Evolutionary conservation across 805 yeast genomes (phyloP), one percentile per base, ranked within the genome.

Genomic region (Saccharomycopsis sp.): DNA sequence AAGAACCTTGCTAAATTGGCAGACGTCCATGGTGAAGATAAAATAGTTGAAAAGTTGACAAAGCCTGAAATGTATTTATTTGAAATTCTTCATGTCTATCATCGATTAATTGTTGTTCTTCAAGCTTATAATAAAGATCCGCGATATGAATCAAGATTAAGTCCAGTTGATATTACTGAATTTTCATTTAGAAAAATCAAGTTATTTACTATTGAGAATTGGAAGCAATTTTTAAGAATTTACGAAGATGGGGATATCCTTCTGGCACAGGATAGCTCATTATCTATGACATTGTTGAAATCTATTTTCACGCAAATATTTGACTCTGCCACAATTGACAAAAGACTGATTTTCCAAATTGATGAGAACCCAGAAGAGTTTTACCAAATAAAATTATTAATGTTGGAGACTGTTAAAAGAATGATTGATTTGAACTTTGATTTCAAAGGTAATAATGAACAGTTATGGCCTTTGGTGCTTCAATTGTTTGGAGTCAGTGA

Each of bases 391-490:
- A 38, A 44, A 32, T 27, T 31, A 9, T 6, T 14, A 11, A 19
- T 44, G 29, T 19, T 41, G 29, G 16, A 40, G 19, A 29, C 40
- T 19, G 14, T 48, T 5, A 22, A 21, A 16, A 37, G 21, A 5
- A 36, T 45, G 31, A 28, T 37, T 21, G 40, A 43, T 14, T 37
- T 32, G 24, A 40, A 48, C 31, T 48, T 36, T 41, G 45, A 43
- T 34, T 41, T 41, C 16, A 29, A 45, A 11, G 48, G 48, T 6
- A 21, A 44, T 26, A 38, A 44, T 41, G 42, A 34, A 7, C 11
- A n/a, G 19, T 19, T 45, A 9, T 40, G 44, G 51, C 45, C 44
- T 8, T 40, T 48, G 32, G 32, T 48, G 19, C 6, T 13, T n/a
- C 40, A 40, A 22, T 33, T 48, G 20, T 48, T 48, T 48, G 51